Evolutionary conservation across 345 rosid species (phyloP), one percentile per base, ranked within the genome.

Genomic region (Diplotaxis tenuifolia): DNA sequence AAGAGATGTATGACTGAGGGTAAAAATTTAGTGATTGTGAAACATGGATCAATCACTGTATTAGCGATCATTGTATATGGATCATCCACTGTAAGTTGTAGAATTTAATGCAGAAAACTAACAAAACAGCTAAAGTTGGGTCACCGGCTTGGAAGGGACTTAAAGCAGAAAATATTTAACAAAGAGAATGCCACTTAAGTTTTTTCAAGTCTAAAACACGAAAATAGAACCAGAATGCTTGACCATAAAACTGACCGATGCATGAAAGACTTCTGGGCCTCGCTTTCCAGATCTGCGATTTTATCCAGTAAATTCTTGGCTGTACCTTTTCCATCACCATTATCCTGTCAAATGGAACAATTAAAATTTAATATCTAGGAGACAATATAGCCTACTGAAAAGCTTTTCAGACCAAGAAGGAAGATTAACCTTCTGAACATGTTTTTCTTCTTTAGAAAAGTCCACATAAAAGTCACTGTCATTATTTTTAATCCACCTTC

Each of bases 191-290:
- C 47, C 56, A 38, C 15, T 69, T 53, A 75, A 32, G 42, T 25
- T 45, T 68, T 62, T 42, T 21, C 1, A 50, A 28, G 60, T 72
- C 60, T 63, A 62, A 38, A 54, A 53, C 60, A 25, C 19, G 28
- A 61, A 77, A 56, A 49, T 29, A 47, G 71, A 53, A 19, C 27
- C 27, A 75, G 15, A 15, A 64, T 73, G 60, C 47, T 11, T 50
- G 55, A 74, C 64, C 73, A 71, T 69, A 71, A 70, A 15, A 84
- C 92, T 78, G 65, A 92, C 99, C 99, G 83, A 72, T 95, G 99
- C 99, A 95, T 92, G 80, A 95, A 95, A 67, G 98, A 92, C 82
- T 95, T 92, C 75, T 95, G 98, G 31, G 99, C 99, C 80, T 95
- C 96, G 68, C 86, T 83, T 81, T 95, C 99, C 93, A 82, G 40